Conservation (phyloP, 1,139 yeast species). For the Yamadazyma membranifaciens region DNA sequence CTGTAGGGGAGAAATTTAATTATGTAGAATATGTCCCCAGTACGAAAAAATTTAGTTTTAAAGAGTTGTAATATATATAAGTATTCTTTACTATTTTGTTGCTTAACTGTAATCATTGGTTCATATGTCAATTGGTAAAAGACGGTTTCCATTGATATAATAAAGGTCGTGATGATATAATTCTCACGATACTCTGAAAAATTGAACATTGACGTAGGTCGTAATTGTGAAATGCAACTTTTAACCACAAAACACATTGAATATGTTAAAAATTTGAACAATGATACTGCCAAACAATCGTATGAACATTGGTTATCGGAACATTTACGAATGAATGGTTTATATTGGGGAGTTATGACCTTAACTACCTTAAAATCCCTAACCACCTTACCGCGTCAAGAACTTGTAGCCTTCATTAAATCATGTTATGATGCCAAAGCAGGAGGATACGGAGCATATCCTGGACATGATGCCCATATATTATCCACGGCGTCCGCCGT, state of each 20-base stretch:
- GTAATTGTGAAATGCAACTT: background rate
- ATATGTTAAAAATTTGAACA: slow-evolving; percentile 38
- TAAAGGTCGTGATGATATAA: too few relatives aligned
- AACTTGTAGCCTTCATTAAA: slow-evolving; percentile 65
- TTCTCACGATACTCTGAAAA: too few relatives aligned
- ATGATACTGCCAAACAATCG: slow-evolving; percentile 27
- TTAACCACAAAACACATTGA: slow-evolving; percentile 28
- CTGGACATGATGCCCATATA: slow-evolving; percentile 88
- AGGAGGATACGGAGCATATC: slow-evolving; percentile 93
- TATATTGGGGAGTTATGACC: slow-evolving; percentile 94
- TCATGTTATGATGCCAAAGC: slow-evolving; percentile 57
- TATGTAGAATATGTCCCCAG: slow-evolving; percentile 73
- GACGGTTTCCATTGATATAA: too few relatives aligned
- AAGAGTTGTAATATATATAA: background rate
- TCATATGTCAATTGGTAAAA: too few relatives aligned
- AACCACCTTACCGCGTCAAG: slow-evolving; percentile 53
- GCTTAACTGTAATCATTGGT: background rate
- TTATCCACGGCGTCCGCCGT: slow-evolving; percentile 83
- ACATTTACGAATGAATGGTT: slow-evolving; percentile 84
- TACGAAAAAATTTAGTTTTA: slow-evolving; percentile 39
- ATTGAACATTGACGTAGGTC: too few relatives aligned
- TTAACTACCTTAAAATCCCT: slow-evolving; percentile 57
- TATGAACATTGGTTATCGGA: slow-evolving; percentile 89
- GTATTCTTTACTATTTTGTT: too few relatives aligned
- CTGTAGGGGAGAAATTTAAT: slow-evolving; percentile 44